Base-by-base conservation (phyloP, 352 stramenopile genomes). In the Globisporangium cylindrosporum region DNA sequence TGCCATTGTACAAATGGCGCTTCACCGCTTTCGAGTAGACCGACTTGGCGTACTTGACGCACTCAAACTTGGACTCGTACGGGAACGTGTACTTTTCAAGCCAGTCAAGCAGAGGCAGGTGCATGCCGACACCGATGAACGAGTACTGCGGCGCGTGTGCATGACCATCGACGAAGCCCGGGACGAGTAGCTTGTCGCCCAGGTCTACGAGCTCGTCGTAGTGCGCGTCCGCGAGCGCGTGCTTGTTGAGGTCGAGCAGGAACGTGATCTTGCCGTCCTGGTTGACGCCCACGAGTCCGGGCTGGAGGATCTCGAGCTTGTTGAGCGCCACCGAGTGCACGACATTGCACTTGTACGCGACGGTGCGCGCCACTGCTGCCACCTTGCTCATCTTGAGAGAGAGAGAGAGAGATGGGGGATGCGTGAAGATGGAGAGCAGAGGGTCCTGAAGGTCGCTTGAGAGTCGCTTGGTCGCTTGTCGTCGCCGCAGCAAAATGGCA, bases 81-180 rank as follows among this genome's bases (percentile, higher is more conserved):
- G 94, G 95, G 73, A 99, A 99, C 36, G 96, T 98, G 72, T 98
- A 98, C 25, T 78, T 93, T 66, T 98, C 82, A 6, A 99, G 80
- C 96, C 96, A 99, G 41, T 97, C 70, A 55, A 98, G 83, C 41
- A 99, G 79, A 22, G 91, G 91, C 54, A 97, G 69, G 73, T 98
- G 92, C 83, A 97, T 98, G 54, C 92, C 94, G 38, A 97, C 95
- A 29, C 96, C 96, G 18, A 95, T 85, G 72, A 96, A 98, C 20
- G 91, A 86, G 74, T 98, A 95, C 81, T 98, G 95, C 5, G 96
- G 91, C 1, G 96, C 96, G 71, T 99, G 96, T 24, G 92, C 92
- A 71, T 99, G 96, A 22, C 87, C 88, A 73, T 99, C 96, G 27
- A 99, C 80, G 62, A 99, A 97, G 49, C 96, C 96, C 12, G 96